Evolutionary conservation across 2,329 filamentous ascomycete species (phyloP).

Genomic region (Penicillium concentricum): DNA sequence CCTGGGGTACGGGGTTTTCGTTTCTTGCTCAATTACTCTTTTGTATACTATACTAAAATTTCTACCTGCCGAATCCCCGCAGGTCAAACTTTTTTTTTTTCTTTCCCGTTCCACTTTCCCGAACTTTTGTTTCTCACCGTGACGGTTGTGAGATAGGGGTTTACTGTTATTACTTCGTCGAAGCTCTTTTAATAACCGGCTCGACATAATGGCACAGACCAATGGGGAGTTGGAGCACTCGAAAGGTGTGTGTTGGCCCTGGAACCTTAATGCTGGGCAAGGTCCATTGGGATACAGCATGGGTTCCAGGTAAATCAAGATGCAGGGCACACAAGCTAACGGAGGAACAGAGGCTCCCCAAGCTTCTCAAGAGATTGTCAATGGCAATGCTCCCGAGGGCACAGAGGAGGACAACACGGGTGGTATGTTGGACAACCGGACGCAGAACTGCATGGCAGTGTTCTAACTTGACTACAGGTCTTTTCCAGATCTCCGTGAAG

Average conservation of each 20-base stretch:
- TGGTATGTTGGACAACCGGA: slow-evolving; percentile 27
- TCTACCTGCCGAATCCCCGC: slow-evolving; percentile 17
- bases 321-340: slow-evolving; percentile 10
- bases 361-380: slow-evolving; percentile 31
- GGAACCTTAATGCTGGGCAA: slow-evolving; percentile 10
- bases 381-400: slow-evolving; percentile 36
- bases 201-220: slow-evolving; percentile 39
- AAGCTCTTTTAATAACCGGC: slow-evolving; percentile 16
- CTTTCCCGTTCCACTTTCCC: slow-evolving; percentile 11
- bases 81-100: slow-evolving; percentile 19
- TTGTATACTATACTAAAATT: slow-evolving; percentile 34
- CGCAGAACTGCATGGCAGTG: not conserved
- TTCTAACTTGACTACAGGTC: slow-evolving; percentile 39
- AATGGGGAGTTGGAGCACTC: slow-evolving; percentile 42
- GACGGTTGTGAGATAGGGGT: slow-evolving; percentile 22
- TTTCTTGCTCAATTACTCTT: slow-evolving; percentile 33
- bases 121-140: slow-evolving; percentile 15
- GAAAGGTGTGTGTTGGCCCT: slow-evolving; percentile 32
- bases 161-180: slow-evolving; percentile 18
- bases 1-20: slow-evolving; percentile 37
- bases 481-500: slow-evolving; percentile 73
- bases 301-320: slow-evolving; percentile 1
- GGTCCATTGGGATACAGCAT: slow-evolving; percentile 9
- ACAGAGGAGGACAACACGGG: slow-evolving; percentile 37
- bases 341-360: slow-evolving; percentile 32